Evolutionary conservation across 345 rosid species (phyloP).

Genomic region (Brassica incana): DNA sequence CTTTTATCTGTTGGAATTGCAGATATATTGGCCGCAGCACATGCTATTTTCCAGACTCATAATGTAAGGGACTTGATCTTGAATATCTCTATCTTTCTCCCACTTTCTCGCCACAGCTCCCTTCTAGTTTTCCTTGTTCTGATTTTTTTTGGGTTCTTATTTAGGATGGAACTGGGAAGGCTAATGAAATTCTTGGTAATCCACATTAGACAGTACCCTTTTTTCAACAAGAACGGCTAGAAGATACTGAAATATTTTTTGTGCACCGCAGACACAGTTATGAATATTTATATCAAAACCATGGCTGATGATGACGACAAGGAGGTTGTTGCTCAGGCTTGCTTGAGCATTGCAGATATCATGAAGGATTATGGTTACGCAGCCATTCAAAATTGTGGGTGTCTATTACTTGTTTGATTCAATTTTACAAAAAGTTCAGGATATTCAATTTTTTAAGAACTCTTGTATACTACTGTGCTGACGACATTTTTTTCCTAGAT

Average conservation of each 20-base stretch:
- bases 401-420: slow-evolving; percentile 23
- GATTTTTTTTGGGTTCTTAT: slow-evolving; percentile 28
- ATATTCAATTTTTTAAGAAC: neutral
- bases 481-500: slow-evolving; percentile 51
- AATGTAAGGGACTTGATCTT: slow-evolving; percentile 56
- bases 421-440: slow-evolving; percentile 9
- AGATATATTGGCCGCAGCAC: slow-evolving; percentile 90
- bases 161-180: slow-evolving; percentile 76
- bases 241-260: slow-evolving; percentile 29
- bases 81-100: slow-evolving; percentile 11
- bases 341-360: slow-evolving; percentile 82
- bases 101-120: neutral
- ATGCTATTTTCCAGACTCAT: slow-evolving; percentile 72
- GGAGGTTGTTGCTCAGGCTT: slow-evolving; percentile 97
- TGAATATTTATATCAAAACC: slow-evolving; percentile 72
- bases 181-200: slow-evolving; percentile 79
- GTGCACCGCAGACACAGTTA: slow-evolving; percentile 61
- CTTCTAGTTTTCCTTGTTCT: neutral
- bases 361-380: slow-evolving; percentile 77
- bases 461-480: slow-evolving; percentile 25
- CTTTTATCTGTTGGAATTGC: slow-evolving; percentile 43
- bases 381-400: slow-evolving; percentile 88
- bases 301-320: slow-evolving; percentile 96
- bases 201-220: neutral
- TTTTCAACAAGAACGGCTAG: slow-evolving; percentile 4